A percentile compares a stretch with the other conserved stretches of the same genome.
phyloP scores from a whole-genome alignment of 148 eudicot species.

The Vaccinium myrtillus region DNA sequence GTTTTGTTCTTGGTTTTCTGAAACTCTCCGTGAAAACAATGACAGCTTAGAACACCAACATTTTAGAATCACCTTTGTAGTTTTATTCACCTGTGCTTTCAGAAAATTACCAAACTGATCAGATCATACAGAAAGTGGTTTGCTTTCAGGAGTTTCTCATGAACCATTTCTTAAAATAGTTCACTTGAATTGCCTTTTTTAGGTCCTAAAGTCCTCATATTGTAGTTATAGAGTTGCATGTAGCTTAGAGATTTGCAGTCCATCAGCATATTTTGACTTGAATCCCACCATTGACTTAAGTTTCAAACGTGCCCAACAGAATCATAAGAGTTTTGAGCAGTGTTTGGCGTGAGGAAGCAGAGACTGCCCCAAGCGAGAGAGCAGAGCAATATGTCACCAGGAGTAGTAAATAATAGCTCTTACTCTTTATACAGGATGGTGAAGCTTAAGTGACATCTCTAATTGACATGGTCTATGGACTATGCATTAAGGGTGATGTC shows the following conservation, averaged over 20 bases:
- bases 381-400: too few relatives aligned
- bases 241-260: too few relatives aligned
- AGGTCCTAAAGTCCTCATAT: not conserved
- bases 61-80: not conserved
- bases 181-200: not conserved
- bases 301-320: not conserved
- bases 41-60: not conserved
- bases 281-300: not conserved
- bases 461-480: too few relatives aligned
- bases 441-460: too few relatives aligned
- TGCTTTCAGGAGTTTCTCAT: not conserved
- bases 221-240: not conserved
- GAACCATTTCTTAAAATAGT: not conserved
- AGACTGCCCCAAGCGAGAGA: not conserved
- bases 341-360: not conserved
- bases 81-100: not conserved
- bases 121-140: not conserved
- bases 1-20: not conserved
- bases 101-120: not conserved
- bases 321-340: not conserved
- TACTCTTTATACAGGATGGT: too few relatives aligned
- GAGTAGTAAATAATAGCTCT: too few relatives aligned
- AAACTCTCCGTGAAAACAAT: not conserved
- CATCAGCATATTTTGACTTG: not conserved
- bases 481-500: too few relatives aligned